Base-by-base conservation (phyloP, 352 stramenopile species). In the Blastocystis sp. region DNA sequence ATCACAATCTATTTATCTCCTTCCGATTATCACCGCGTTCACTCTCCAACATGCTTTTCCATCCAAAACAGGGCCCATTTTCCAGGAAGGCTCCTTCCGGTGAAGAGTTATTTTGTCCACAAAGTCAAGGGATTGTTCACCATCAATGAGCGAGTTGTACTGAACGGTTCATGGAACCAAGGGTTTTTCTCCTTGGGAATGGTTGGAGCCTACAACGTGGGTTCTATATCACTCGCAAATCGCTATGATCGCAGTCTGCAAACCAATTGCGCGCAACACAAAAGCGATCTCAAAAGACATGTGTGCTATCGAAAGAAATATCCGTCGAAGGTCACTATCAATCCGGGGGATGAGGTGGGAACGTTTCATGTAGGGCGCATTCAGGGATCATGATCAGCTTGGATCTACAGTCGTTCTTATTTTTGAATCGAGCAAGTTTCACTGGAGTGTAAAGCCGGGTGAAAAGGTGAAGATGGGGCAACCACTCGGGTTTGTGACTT, bases 401-500 rank as follows among this genome's bases (percentile, higher is more conserved):
- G 77, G 77, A 23, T 88, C 77, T 2, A 88, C 77, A 34, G 77
- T 88, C 3, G 77, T 88, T n/a, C 47, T 88, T 23, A 53, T 34
- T 2, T 88, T 88, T n/a, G 77, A 88, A 34, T 47, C 62, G 29
- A 15, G 53, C 7, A 26, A 76, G 18, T 61, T 88, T 11, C 20
- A 61, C 4, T 88, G 62, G 62, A 23, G 75, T n/a, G 77, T 88
- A 23, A 23, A 13, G 37, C 55, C 77, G 15, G 77, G 77, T 23
- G 54, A 88, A 53, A 88, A 88, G 47, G 77, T 88, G 62, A 76
- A 77, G 47, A 41, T 88, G 66, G 77, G 77, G 18, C 77, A 88
- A 15, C 77, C 77, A 34, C 23, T 88, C 4, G 77, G 54, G 70
- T 94, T 94, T 88, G 93, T 95, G 37, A 13, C 11, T 13, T 59